A percentile compares a stretch with the other conserved stretches of the same genome.
Evolutionary conservation across 495 filamentous ascomycete genomes (phyloP).

Genomic region (Podospora comata): DNA sequence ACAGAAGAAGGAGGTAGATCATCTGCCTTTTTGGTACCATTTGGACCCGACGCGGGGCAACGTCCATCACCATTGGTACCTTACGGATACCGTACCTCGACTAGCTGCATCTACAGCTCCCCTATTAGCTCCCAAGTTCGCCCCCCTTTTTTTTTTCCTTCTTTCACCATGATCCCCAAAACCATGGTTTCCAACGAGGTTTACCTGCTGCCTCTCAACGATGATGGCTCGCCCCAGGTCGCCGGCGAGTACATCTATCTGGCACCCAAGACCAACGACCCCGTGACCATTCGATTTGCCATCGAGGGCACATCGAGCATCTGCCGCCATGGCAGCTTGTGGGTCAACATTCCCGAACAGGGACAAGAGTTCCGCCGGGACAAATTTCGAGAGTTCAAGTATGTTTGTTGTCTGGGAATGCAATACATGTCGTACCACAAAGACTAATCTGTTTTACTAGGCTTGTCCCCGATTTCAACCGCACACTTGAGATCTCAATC

Average conservation of each 20-base stretch:
- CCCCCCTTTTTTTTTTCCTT: constrained; percentile 8
- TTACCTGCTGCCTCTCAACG: constrained; percentile 84
- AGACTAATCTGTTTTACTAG: constrained; percentile 43
- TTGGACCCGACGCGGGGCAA: constrained; percentile 22
- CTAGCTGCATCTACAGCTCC: constrained; percentile 12
- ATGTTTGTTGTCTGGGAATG: constrained; percentile 36
- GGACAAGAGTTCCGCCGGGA: constrained; percentile 70
- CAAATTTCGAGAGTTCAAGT: constrained; percentile 84
- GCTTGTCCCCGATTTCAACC: constrained; percentile 87
- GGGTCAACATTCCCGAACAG: constrained; percentile 86
- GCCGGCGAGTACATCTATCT: constrained; percentile 88
- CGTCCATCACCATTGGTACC: constrained; percentile 4
- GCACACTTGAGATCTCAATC: constrained; percentile 82
- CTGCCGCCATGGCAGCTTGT: constrained; percentile 86
- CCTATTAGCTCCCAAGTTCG: constrained; percentile 1
- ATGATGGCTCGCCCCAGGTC: constrained; percentile 88
- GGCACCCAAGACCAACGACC: constrained; percentile 64
- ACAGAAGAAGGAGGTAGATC: constrained; percentile 15
- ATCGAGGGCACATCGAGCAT: constrained; percentile 97
- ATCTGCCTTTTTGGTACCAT: constrained; percentile 12
- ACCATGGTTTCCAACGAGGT: constrained; percentile 61
- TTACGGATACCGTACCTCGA: not conserved
- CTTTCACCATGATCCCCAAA: constrained; percentile 45
- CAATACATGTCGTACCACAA: not conserved
- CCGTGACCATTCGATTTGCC: constrained; percentile 80